Evolutionary conservation across 192 early-diverging fungal genomes (phyloP), one percentile per base, ranked within the genome.

Genomic region (Entomortierella lignicola): DNA sequence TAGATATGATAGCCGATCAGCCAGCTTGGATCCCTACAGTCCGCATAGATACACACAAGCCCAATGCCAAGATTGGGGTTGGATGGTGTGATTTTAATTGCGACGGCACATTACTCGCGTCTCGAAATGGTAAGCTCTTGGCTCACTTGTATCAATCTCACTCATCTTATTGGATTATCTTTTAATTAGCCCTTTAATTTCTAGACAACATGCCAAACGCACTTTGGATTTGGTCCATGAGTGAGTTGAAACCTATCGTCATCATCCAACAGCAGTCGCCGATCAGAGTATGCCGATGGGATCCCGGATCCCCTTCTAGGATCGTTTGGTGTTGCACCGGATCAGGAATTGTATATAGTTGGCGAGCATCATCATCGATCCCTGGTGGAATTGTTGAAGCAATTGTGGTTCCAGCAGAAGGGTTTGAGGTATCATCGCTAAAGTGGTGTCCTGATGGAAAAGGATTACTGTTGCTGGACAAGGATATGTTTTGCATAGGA

Each of bases 191-290:
- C n/a, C n/a, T n/a, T n/a, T n/a, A n/a, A n/a, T n/a, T n/a, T n/a
- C n/a, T 37, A 94, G 94, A 95, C 56, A 91, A 88, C 59, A 93
- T 92, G 86, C 92, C 94, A 2, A 91, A 77, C 41, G 71, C 77
- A 13, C 79, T 94, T 2, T 95, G 94, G 92, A 87, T 94, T 32
- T 95, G 93, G 93, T 85, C 91, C 44, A 63, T 92, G 25, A 42
- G 65, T 6, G 63, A 71, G 0, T 44, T 91, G 18, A 69, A 70
- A 4, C 80, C 84, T 31, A 50, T 85, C 2, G 85, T 83, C 8
- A 77, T 94, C 21, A 82, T 96, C 12, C 79, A 84, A 39, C 92
- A 94, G 66, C 55, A 81, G 27, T 66, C 71, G 13, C 82, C 93
- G 2, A 86, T 96, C 43, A 82, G 71, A 30, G 59, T 83, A 23